Base-by-base conservation (phyloP, 2,329 filamentous ascomycete genomes). In the Cordyceps cateniannulata region DNA sequence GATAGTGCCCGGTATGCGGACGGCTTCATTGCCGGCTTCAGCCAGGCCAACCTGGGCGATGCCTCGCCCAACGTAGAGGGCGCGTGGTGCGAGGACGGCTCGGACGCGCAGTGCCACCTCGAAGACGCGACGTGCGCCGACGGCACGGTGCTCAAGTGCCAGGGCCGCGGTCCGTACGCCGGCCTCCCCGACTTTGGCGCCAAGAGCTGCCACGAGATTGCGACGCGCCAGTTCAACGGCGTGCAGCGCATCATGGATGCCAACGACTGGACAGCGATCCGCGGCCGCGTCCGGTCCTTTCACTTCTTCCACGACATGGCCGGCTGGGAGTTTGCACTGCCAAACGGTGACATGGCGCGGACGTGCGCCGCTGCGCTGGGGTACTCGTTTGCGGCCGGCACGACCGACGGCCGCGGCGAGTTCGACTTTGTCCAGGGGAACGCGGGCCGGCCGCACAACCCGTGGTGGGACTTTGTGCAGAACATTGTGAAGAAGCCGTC, bases 351-450 rank as follows among this genome's bases (percentile, higher is more conserved):
- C 2, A 75, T 75, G 35, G 89, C 86, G 9, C 79, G 76, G 52
- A 96, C 93, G 0, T 98, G 93, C 67, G 87, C 92, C 3, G 92
- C 93, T 0, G 91, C 92, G 0, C 77, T 98, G 62, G 93, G 93
- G 5, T 96, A 95, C 70, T 92, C 90, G 0, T 97, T 97, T 70
- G 93, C 93, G 0, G 93, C 90, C 1, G 93, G 93, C 12, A 97
- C 93, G 0, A 90, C 91, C 0, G 93, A 98, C 71, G 91, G 93
- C 3, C 93, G 93, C 0, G 93, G 93, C 1, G 86, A 86, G 0
- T 96, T 96, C 68, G 93, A 97, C 73, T 97, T 97, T 71, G 95
- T 90, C 1, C 93, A 98, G 70, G 92, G 92, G 65, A 83, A 90
- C 65, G 84, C 85, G 0, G 87, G 86, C 29, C 79, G 83, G n/a